phyloP scores from a whole-genome alignment of 1,284 basidiomycete species.

The Limonomyces culmigenus region DNA sequence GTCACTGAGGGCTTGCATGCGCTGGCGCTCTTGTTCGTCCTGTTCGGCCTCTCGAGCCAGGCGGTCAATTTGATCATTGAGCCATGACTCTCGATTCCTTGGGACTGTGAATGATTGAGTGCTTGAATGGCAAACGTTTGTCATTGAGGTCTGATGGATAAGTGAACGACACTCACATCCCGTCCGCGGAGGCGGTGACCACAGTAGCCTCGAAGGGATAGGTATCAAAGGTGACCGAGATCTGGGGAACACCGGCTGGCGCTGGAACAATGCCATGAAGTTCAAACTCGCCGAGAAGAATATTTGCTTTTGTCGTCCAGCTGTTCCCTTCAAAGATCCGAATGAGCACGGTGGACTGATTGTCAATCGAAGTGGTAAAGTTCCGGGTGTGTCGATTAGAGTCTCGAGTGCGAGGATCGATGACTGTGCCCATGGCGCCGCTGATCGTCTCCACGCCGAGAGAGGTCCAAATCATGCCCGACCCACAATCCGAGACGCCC shows the following conservation, averaged over 20 bases:
- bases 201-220: no score
- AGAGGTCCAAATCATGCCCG: conserved; percentile 85
- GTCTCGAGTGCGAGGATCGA: conserved; percentile 94
- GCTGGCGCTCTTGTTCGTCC: no score
- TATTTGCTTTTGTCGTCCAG: conserved; percentile 93
- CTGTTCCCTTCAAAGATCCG: conserved; percentile 98
- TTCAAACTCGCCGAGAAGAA: conserved; percentile 94
- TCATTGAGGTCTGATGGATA: no score
- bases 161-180: no score
- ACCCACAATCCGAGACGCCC: conserved; percentile 91
- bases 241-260: conserved; percentile 91
- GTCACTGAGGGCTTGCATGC: no score
- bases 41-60: no score
- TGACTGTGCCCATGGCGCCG: conserved; percentile 92
- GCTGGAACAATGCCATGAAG: conserved; percentile 93
- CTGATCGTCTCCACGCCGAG: conserved; percentile 98
- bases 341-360: conserved; percentile 96
- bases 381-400: conserved; percentile 93
- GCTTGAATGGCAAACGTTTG: no score
- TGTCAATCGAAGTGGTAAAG: conserved; percentile 97
- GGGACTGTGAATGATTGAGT: no score
- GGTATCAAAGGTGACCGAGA: conserved; percentile 95
- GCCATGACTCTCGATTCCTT: no score
- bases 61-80: no score
- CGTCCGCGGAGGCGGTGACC: no score